phyloP scores from a whole-genome alignment of 352 stramenopile species.

The Chrysophaeum taylorii region DNA sequence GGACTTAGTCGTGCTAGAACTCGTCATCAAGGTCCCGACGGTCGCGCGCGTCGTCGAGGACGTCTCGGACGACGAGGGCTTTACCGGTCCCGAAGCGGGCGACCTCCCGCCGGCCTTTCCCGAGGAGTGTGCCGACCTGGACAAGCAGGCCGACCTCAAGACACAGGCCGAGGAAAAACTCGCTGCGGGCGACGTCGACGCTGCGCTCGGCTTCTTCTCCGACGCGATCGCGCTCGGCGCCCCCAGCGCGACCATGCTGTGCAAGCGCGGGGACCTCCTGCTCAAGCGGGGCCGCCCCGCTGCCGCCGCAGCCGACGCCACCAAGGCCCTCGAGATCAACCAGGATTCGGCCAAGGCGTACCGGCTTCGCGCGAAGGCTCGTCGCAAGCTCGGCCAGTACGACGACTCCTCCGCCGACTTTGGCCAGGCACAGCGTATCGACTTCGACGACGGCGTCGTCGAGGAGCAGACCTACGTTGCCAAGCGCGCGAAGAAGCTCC shows the following conservation, averaged over 20 bases:
- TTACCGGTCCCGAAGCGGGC: background rate
- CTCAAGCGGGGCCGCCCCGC: background rate
- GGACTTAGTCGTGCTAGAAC: background rate
- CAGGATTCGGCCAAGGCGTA: slow-evolving; percentile 4
- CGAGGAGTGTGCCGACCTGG: background rate
- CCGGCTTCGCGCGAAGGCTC: background rate
- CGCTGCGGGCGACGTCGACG: background rate
- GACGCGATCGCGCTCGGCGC: background rate
- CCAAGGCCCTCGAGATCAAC: background rate
- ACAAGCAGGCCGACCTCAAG: background rate
- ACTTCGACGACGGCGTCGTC: background rate
- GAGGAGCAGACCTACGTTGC: background rate
- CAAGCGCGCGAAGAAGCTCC: background rate
- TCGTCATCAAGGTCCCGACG: background rate
- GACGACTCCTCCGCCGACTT: background rate
- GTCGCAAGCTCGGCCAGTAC: slow-evolving; percentile 2
- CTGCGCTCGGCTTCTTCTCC: background rate
- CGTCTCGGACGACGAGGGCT: slow-evolving; percentile 4
- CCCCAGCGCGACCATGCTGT: background rate
- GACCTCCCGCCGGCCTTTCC: background rate
- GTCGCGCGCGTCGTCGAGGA: background rate
- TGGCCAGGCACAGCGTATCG: slow-evolving; percentile 11
- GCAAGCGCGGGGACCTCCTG: background rate
- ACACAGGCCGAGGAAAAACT: background rate
- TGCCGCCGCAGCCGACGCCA: no score